Evolutionary conservation across 2,329 filamentous ascomycete genomes (phyloP).

Genomic region (Penicillium sp.): DNA sequence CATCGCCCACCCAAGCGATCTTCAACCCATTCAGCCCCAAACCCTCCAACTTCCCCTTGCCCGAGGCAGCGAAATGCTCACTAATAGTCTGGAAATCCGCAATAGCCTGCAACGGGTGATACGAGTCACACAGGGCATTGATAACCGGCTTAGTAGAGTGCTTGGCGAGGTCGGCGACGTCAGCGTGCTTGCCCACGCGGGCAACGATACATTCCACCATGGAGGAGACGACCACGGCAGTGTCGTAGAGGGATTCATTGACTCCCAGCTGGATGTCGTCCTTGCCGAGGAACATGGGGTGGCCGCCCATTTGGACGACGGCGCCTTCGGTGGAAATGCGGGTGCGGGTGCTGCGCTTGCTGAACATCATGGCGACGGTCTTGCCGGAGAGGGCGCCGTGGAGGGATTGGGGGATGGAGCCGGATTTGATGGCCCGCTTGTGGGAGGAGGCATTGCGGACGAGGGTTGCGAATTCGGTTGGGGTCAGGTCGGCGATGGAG

Average conservation of each 20-base stretch:
- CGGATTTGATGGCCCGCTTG: slow-evolving; percentile 69
- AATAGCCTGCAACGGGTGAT: slow-evolving; percentile 87
- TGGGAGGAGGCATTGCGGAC: slow-evolving; percentile 71
- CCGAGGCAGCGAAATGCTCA: slow-evolving; percentile 65
- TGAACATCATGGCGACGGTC: slow-evolving; percentile 92
- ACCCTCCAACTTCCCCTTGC: too few species aligned
- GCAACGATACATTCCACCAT: slow-evolving; percentile 80
- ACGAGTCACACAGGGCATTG: slow-evolving; percentile 80
- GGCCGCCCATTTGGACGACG: slow-evolving; percentile 75
- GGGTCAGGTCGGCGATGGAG: slow-evolving; percentile 76
- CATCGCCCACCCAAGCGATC: slow-evolving; percentile 91
- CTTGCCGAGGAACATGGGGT: slow-evolving; percentile 92
- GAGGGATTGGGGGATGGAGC: slow-evolving; percentile 52
- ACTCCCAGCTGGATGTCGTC: slow-evolving; percentile 91
- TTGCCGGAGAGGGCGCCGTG: slow-evolving; percentile 59
- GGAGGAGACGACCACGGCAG: slow-evolving; percentile 82
- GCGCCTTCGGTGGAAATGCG: slow-evolving; percentile 89
- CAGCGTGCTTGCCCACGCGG: slow-evolving; percentile 66
- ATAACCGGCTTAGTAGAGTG: slow-evolving; percentile 71
- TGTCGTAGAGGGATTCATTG: slow-evolving; percentile 89
- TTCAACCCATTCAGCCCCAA: slow-evolving; percentile 76
- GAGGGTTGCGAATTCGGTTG: slow-evolving; percentile 68
- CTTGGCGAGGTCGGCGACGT: slow-evolving; percentile 61
- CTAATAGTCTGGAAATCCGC: slow-evolving; percentile 87
- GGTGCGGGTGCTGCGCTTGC: slow-evolving; percentile 87